These are phyloP conservation scores for Apium graveolens DNA, from an alignment of 129 eudicot genomes.

Conservation along the genomic window DNA sequence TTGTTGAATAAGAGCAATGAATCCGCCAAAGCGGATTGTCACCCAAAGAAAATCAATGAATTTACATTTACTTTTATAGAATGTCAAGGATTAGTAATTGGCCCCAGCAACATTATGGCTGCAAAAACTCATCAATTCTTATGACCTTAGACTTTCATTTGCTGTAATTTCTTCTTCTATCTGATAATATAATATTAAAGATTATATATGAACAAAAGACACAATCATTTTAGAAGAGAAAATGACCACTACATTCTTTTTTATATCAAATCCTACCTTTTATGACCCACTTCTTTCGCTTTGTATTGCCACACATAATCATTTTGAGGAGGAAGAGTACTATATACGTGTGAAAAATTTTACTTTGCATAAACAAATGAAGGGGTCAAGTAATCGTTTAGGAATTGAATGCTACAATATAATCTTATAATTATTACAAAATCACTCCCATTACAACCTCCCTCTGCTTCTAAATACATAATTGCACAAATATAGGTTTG, in stretches of 20 bases:
- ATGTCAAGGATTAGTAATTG: neutral
- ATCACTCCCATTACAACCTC: neutral
- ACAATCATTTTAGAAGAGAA: neutral
- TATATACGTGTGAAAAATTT: neutral
- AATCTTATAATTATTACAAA: neutral
- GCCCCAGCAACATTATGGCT: neutral
- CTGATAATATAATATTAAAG: neutral
- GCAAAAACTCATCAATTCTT: neutral
- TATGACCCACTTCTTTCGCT: conserved; percentile 1
- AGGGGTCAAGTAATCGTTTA: neutral
- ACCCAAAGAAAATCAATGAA: neutral
- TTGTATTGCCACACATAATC: neutral
- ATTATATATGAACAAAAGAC: neutral
- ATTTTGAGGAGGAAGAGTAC: neutral
- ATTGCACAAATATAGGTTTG: no score
- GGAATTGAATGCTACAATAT: neutral
- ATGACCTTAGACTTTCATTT: neutral
- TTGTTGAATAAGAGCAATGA: conserved; percentile 1
- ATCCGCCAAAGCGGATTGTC: neutral
- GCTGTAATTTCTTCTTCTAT: neutral
- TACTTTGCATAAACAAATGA: neutral
- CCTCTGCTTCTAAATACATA: no score
- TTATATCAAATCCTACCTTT: conserved; percentile 5
- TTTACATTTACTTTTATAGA: neutral
- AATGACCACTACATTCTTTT: conserved; percentile 8